Evolutionary conservation across 768 basidiomycete species (phyloP), one percentile per base, ranked within the genome.

Genomic region (Daedaleopsis nitida): DNA sequence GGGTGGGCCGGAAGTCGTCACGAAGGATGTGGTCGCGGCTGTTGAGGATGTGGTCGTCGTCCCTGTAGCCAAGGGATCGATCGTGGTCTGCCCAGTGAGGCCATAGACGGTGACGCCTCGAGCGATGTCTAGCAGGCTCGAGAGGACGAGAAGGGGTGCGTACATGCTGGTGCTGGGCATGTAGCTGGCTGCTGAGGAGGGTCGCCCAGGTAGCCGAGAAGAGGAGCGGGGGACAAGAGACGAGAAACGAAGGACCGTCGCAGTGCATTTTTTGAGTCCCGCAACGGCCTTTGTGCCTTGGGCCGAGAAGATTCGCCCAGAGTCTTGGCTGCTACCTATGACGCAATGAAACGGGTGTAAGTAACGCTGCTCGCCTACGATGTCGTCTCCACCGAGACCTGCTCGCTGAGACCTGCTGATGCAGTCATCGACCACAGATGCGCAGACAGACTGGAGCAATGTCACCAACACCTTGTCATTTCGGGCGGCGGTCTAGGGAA

Each of bases 1-100:
- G 5, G 79, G 75, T 35, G 77, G 70, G 3, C 70, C 58, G 10
- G 75, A 77, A 17, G 74, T 42, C 13, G 52, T 53, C 8, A 39
- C 52, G 23, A 53, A 53, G 37, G 52, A 53, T 5, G 52, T 53
- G 8, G 52, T 53, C 21, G 52, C 16, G 11, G 38, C 7, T n/a
- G n/a, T n/a, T 14, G 37, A 17, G 7, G 37, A n/a, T 13, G 38
- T 14, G 1, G 52, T 39, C 10, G 52, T 13, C 19, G 35, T 12
- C 37, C 37, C 52, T 4, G 21, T 2, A 19, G 34, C 35, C 11
- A 39, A 12, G 16, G 34, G 35, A 21, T 21, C 47, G 38, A 53
- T 11, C 12, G 52, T 53, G 21, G 51, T 52, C 34, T 34, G 51
- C 16, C 68, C n/a, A 67, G 42, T 47, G 11, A 62, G 70, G 39